Conservation (phyloP, 306 rosid genomes). For the Vachellia collinsii region DNA sequence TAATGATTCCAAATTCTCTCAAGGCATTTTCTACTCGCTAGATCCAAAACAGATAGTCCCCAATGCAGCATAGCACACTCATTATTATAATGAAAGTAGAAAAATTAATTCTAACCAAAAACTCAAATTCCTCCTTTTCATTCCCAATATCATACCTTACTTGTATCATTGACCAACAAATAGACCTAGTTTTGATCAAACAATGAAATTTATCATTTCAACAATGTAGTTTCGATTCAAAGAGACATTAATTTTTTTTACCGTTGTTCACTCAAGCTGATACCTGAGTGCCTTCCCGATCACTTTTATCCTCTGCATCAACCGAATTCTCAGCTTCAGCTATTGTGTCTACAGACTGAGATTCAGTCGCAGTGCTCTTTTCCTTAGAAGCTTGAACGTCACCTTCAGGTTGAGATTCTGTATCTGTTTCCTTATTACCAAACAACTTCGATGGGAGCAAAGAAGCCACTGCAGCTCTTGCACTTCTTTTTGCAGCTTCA, state of each 20-base stretch:
- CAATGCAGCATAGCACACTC: not conserved
- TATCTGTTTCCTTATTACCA: constrained; percentile 60
- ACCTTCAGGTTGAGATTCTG: constrained; percentile 47
- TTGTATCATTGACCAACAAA: not conserved
- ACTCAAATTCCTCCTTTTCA: not conserved
- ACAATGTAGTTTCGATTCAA: not conserved
- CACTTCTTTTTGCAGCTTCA: constrained; percentile 87
- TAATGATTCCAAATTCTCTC: not conserved
- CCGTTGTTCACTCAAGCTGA: not conserved
- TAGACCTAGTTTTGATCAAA: not conserved
- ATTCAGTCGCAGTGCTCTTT: constrained; percentile 36
- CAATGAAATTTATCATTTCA: not conserved
- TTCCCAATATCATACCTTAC: not conserved
- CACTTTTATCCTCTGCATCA: constrained; percentile 44
- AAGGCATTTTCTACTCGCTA: not conserved
- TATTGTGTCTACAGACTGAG: constrained; percentile 34
- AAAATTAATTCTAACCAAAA: not conserved
- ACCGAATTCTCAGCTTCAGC: constrained; percentile 33
- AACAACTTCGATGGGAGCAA: constrained; percentile 81
- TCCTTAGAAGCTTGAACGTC: constrained; percentile 35
- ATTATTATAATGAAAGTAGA: not conserved
- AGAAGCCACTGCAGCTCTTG: constrained; percentile 79
- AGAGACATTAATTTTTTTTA: not conserved
- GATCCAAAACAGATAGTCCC: not conserved
- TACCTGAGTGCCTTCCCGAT: constrained; percentile 43